Percentiles rank a stretch among this genome's conserved stretches.
Evolutionary conservation across 2,329 filamentous ascomycete genomes (phyloP).

Genomic region (Aspergillus awamori): DNA sequence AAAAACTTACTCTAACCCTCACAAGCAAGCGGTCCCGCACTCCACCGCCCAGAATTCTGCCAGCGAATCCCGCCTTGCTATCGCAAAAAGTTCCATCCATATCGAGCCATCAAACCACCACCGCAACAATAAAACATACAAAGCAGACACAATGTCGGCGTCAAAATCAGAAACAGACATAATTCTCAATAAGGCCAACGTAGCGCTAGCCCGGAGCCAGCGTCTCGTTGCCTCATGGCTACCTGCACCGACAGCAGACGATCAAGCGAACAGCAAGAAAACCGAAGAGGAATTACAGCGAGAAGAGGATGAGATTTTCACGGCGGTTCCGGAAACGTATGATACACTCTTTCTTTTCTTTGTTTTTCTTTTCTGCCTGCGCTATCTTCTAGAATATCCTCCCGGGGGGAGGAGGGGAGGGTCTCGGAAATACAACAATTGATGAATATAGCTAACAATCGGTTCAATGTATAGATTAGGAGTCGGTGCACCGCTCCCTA

Average conservation of each 20-base stretch:
- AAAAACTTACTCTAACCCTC: not conserved
- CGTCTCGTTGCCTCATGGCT: slow-evolving; percentile 61
- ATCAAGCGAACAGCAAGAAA: slow-evolving; percentile 39
- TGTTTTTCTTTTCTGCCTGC: too few species aligned
- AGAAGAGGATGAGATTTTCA: slow-evolving; percentile 59
- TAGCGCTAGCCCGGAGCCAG: slow-evolving; percentile 57
- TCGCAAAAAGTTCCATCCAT: slow-evolving; percentile 11
- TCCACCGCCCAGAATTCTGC: slow-evolving; percentile 12
- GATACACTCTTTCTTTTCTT: slow-evolving; percentile 15
- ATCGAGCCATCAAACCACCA: not conserved
- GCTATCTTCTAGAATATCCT: too few species aligned
- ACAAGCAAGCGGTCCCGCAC: not conserved
- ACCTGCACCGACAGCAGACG: slow-evolving; percentile 48
- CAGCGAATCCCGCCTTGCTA: slow-evolving; percentile 14
- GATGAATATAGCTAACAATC: too few species aligned
- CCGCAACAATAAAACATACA: not conserved
- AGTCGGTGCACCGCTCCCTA: slow-evolving; percentile 51
- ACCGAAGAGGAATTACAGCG: slow-evolving; percentile 50
- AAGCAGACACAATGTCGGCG: slow-evolving; percentile 24
- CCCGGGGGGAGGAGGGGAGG: too few species aligned
- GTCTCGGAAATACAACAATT: too few species aligned
- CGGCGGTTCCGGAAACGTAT: slow-evolving; percentile 57
- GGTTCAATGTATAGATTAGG: slow-evolving; percentile 47
- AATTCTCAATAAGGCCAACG: slow-evolving; percentile 57
- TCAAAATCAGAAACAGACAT: slow-evolving; percentile 54